Base-by-base conservation (phyloP, 805 yeast genomes). In the Starmerella bombi region DNA sequence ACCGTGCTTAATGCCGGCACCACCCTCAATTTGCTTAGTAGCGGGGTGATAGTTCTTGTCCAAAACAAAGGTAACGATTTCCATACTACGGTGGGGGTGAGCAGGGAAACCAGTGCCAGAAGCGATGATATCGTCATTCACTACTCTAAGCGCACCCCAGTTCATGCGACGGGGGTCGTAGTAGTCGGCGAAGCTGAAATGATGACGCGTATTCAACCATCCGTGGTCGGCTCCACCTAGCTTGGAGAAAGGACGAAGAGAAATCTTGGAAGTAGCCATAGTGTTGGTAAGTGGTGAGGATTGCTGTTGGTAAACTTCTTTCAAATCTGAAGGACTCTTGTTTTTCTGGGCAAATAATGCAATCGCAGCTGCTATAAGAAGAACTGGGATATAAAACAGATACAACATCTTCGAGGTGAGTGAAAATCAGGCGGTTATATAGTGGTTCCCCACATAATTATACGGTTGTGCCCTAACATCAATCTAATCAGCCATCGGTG, bases 81-180 rank as follows among this genome's bases (percentile, higher is more conserved):
- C 50, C 50, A 46, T 46, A 28, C 22, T 33, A 18, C 47, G 44
- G 43, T 46, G 50, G 25, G 50, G 50, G 38, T 46, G 50, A 16
- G 50, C 39, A 12, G 44, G 47, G 50, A 46, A 46, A 22, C 50
- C 50, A 8, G 44, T 12, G 25, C 42, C 44, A 10, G 47, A 35
- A 21, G 32, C 29, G 20, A 46, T 36, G 36, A 42, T 42, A 17
- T 46, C 50, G 40, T 46, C 50, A 25, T 46, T 46, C 38, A 42
- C 35, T 10, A 46, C 50, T 12, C 50, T 44, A 21, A 46, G 43
- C n/a, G 43, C 45, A 16, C 50, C 50, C 50, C 50, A 46, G 42
- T 46, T 34, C 50, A 46, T 46, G 20, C 50, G 42, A 25, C 19
- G 30, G 21, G 42, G 36, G 34, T 46, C 50, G 34, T 31, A 46